Base-by-base conservation (phyloP, 2,329 filamentous ascomycete species). In the Thelonectria discophora region DNA sequence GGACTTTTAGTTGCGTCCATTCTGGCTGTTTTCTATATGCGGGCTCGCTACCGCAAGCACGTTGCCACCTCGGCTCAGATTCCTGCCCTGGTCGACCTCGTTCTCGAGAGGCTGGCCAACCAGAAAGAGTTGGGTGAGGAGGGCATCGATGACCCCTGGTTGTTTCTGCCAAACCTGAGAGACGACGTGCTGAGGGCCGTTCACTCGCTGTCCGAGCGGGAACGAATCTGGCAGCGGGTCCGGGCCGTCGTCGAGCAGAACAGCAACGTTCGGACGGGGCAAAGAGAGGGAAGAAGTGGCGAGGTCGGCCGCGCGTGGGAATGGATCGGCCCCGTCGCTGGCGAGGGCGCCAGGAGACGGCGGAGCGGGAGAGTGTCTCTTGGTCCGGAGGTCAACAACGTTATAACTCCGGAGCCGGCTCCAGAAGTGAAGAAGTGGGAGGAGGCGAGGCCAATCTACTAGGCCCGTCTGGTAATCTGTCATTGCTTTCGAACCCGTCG, bases 111-210 rank as follows among this genome's bases (percentile, higher is more conserved):
- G 47, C 85, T 99, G 15, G 90, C 91, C 11, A 88, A 86, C 37
- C 94, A 98, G 75, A 95, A 94, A 62, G 89, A 92, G 64, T 79
- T 94, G n/a, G 90, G 93, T 64, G 88, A 87, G 76, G 74, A 88
- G 74, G 76, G 84, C 75, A 62, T 89, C 53, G 86, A 88, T 17
- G 94, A 97, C 64, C 84, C 89, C 1, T 97, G 91, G 79, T 86
- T 99, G 64, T 92, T 93, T 72, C 86, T 97, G 69, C 92, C 92
- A 1, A 95, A 98, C 74, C 81, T 99, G 55, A 85, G 95, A 62
- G 95, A 99, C 73, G 94, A 98, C 73, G 90, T 99, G 3, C 82
- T 99, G 40, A 85, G 94, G 18, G 87, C 90, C 27, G 89, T 97
- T 63, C 92, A 97, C 75, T 90, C 86, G 3, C 84, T 94, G 18